A percentile compares a stretch with the other conserved stretches of the same genome.
phyloP scores from a whole-genome alignment of 2,329 filamentous ascomycete genomes.

The Aspergillus pseudotamarii region DNA sequence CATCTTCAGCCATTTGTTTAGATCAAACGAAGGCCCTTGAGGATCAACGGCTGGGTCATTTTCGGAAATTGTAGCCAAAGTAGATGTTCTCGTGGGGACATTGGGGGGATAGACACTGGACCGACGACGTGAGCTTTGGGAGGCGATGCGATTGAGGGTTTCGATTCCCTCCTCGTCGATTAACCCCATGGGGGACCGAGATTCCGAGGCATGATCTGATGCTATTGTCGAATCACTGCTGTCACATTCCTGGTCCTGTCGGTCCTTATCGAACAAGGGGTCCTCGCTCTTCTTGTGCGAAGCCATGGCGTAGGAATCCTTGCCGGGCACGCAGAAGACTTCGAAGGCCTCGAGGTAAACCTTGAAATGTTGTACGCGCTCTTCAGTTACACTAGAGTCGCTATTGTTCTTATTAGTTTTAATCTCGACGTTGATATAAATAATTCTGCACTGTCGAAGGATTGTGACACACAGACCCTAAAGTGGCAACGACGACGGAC shows the following conservation, averaged over 20 bases:
- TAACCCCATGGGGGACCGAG: not conserved
- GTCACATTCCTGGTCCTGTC: not conserved
- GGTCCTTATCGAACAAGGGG: not conserved
- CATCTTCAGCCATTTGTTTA: conserved; percentile 10
- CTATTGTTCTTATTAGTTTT: not conserved
- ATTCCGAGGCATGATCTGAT: not conserved
- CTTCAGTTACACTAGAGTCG: not conserved
- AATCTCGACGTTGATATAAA: not conserved
- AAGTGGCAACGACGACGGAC: not conserved
- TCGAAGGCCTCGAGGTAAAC: not conserved
- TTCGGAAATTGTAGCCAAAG: not conserved
- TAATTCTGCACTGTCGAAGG: not conserved
- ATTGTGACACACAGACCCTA: not conserved
- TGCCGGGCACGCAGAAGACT: not conserved
- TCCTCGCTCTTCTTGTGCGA: not conserved
- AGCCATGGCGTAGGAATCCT: not conserved
- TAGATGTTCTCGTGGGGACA: not conserved
- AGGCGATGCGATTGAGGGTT: conserved; percentile 8
- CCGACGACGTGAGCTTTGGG: conserved; percentile 7
- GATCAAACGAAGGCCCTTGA: conserved; percentile 3
- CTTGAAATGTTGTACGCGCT: not conserved
- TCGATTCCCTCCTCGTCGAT: conserved; percentile 7
- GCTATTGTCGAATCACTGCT: not conserved
- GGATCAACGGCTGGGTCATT: conserved; percentile 10
- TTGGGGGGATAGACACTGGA: conserved; percentile 8